phyloP scores from a whole-genome alignment of 495 filamentous ascomycete species.

The Hypoxylon fuscum region DNA sequence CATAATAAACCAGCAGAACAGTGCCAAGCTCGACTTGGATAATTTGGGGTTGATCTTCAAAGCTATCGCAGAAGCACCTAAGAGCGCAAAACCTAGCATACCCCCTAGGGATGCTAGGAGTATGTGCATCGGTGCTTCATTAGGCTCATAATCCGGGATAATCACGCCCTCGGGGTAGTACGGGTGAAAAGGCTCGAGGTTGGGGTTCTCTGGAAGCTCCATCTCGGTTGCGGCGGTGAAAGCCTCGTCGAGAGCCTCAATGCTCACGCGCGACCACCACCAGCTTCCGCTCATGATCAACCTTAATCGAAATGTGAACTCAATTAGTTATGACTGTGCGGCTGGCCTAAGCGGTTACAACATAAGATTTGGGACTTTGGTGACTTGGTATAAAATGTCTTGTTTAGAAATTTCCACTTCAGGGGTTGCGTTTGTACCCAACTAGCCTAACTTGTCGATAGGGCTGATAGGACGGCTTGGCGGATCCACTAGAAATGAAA shows the following conservation, averaged over 20 bases:
- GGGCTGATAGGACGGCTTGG: constrained; percentile 14
- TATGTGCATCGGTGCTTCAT: constrained; percentile 57
- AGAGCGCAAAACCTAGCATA: constrained; percentile 55
- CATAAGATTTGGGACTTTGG: too few species aligned
- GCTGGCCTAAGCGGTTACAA: too few species aligned
- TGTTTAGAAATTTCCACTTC: constrained; percentile 2
- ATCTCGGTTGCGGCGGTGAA: not conserved
- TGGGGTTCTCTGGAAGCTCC: constrained; percentile 15
- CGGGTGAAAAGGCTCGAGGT: constrained; percentile 61
- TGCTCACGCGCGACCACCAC: too few species aligned
- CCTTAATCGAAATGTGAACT: not conserved
- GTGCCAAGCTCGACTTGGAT: constrained; percentile 52
- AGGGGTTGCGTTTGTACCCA: constrained; percentile 5
- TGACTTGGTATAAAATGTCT: not conserved
- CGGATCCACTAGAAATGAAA: constrained; percentile 1
- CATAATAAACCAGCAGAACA: constrained; percentile 69
- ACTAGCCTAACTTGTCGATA: too few species aligned
- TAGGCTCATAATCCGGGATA: constrained; percentile 66
- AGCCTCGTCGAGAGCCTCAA: not conserved
- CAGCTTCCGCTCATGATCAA: constrained; percentile 14
- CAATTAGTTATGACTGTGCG: too few species aligned
- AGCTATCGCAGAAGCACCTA: constrained; percentile 52
- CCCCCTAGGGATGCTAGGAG: constrained; percentile 59
- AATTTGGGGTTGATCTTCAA: constrained; percentile 51
- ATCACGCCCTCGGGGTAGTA: constrained; percentile 73